Conservation (phyloP, 345 rosid genomes). For the Citrus hindsii region DNA sequence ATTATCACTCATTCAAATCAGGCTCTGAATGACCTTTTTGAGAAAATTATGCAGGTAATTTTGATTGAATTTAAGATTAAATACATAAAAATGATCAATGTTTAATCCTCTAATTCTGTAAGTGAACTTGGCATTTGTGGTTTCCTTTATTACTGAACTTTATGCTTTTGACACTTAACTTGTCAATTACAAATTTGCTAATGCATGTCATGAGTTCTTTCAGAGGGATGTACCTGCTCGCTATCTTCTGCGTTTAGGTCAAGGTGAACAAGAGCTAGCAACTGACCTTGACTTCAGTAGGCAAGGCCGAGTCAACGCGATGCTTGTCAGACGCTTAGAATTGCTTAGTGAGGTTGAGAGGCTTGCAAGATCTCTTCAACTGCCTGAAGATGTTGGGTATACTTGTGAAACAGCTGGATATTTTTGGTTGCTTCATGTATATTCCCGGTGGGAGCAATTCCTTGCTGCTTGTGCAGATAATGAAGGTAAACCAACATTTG, state of each 20-base stretch:
- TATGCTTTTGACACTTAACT: constrained; percentile 1
- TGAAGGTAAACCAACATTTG: constrained; percentile 68
- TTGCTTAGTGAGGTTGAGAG: constrained; percentile 91
- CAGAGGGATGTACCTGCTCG: constrained; percentile 99
- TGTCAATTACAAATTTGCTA: constrained; percentile 5
- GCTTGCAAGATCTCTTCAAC: constrained; percentile 90
- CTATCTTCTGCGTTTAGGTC: constrained; percentile 98
- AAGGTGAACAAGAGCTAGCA: constrained; percentile 99
- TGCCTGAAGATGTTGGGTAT: constrained; percentile 97
- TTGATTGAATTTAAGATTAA: background rate
- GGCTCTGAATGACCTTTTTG: constrained; percentile 98
- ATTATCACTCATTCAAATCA: constrained; percentile 98
- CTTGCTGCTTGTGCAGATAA: constrained; percentile 84
- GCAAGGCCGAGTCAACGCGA: constrained; percentile 98
- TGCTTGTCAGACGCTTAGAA: constrained; percentile 96
- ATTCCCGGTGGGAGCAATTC: constrained; percentile 95
- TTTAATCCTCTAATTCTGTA: background rate
- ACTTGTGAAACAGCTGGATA: constrained; percentile 99
- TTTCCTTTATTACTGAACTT: background rate
- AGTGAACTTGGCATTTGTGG: background rate
- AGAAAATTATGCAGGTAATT: constrained; percentile 90
- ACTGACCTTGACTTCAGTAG: constrained; percentile 97
- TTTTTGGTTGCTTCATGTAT: constrained; percentile 97
- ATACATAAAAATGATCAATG: background rate
- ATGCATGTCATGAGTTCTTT: constrained; percentile 21